Base-by-base conservation (phyloP, 352 stramenopile species). In the Globisporangium irregulare region DNA sequence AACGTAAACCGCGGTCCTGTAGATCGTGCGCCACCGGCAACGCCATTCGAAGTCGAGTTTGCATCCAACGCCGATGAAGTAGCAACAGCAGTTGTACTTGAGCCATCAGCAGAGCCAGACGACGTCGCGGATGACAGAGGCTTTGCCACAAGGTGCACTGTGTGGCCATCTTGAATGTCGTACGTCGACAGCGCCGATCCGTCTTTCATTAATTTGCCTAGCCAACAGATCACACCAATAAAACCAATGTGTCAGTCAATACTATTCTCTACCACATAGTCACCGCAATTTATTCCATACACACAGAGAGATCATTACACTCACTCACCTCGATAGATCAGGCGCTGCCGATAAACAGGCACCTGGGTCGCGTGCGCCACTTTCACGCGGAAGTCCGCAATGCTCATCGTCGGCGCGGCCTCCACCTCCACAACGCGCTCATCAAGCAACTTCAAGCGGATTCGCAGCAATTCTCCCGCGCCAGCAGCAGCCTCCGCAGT, bases 121-220 rank as follows among this genome's bases (percentile, higher is more conserved):
- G 24, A 24, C 0, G 12, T 27, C 7, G 10, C 22, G 0, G 32
- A 53, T 22, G 25, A 34, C 2, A 60, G 36, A 5, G 78, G 81
- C 59, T 90, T 92, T 32, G 87, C 77, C n/a, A 98, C 89, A 53
- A 98, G 74, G 60, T 98, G 93, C 29, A 98, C 75, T n/a, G 85
- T 98, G 68, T 98, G 92, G 12, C 92, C 93, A 61, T 97, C 81
- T 72, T 98, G 88, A n/a, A 98, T 80, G 32, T 91, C 86, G 68
- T 98, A 98, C 20, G 71, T 76, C 27, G 76, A 73, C 25, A 98
- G 70, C 38, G 63, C 38, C 1, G 81, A 69, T 7, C 79, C 85
- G 72, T 98, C 93, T 57, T 92, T 91, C 20, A 98, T 73, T 34
- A 97, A 54, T 61, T 95, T 96, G 32, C 90, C 75, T 82, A 64